These are phyloP conservation scores for Filosporella fistucella DNA, from an alignment of 495 filamentous ascomycete species.

Conservation along the genomic window DNA sequence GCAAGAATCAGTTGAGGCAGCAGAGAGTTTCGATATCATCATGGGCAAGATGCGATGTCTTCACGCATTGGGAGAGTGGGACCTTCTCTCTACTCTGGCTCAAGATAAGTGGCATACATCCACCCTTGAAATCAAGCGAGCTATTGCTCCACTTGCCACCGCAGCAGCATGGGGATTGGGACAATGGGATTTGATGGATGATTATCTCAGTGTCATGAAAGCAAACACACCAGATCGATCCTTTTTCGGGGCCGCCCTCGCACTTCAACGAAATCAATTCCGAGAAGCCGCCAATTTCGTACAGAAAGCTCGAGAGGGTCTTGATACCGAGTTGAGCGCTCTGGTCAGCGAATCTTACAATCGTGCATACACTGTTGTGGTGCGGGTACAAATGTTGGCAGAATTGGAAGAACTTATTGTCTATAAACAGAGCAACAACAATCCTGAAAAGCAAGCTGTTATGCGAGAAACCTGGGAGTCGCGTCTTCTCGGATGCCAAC, in stretches of 20 bases:
- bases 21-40: conserved; percentile 75
- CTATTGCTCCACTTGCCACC: conserved; percentile 87
- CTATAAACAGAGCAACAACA: conserved; percentile 83
- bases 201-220: conserved; percentile 92
- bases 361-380: conserved; percentile 90
- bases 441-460: conserved; percentile 77
- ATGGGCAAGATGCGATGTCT: conserved; percentile 99
- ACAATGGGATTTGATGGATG: conserved; percentile 97
- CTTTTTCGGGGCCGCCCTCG: conserved; percentile 94
- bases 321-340: conserved; percentile 92
- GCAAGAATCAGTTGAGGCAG: conserved; percentile 57
- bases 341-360: conserved; percentile 96
- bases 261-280: conserved; percentile 92
- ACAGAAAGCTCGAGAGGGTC: conserved; percentile 83
- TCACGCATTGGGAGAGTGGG: conserved; percentile 97
- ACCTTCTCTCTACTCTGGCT: conserved; percentile 78
- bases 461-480: conserved; percentile 95
- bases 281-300: conserved; percentile 81
- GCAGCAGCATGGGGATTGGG: conserved; percentile 96
- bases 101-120: conserved; percentile 92
- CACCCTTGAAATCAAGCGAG: conserved; percentile 72
- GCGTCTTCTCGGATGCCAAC: conserved; percentile 88
- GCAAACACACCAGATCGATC: conserved; percentile 85
- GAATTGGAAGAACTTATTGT: conserved; percentile 97
- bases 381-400: conserved; percentile 96